phyloP scores from a whole-genome alignment of 1,284 basidiomycete species.

The Naganishia cerealis region DNA sequence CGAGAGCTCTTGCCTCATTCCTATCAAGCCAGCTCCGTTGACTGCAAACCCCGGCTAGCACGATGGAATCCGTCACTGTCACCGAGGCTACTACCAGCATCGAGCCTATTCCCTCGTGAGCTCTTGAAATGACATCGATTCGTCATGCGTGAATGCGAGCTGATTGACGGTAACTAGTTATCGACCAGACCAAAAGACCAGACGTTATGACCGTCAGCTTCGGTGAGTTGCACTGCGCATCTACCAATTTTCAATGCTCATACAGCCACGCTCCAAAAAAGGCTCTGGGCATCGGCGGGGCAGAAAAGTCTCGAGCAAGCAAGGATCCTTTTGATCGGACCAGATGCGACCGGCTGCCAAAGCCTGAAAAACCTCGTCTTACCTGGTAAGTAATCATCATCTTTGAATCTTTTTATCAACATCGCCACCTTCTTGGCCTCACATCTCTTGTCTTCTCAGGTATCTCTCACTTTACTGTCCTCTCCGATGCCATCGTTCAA shows the following conservation, averaged over 20 bases:
- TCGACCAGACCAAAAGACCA: slow-evolving; percentile 77
- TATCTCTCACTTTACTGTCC: slow-evolving; percentile 83
- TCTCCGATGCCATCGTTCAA: slow-evolving; percentile 66
- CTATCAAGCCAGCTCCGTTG: not conserved
- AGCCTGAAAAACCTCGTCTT: slow-evolving; percentile 93
- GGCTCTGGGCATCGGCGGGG: slow-evolving; percentile 91
- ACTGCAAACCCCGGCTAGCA: not conserved
- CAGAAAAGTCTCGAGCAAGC: slow-evolving; percentile 87
- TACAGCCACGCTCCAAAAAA: slow-evolving; percentile 45
- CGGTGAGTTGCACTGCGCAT: slow-evolving; percentile 58
- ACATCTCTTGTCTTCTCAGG: slow-evolving; percentile 50
- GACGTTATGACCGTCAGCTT: slow-evolving; percentile 87
- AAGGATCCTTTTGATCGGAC: slow-evolving; percentile 76
- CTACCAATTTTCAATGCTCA: not conserved
- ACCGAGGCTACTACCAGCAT: slow-evolving; percentile 37
- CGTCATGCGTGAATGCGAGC: slow-evolving; percentile 1
- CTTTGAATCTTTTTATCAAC: not conserved
- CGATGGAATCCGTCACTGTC: slow-evolving; percentile 32
- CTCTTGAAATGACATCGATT: slow-evolving; percentile 4
- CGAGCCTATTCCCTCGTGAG: slow-evolving; percentile 44
- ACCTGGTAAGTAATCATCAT: slow-evolving; percentile 60
- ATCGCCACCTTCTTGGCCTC: not conserved
- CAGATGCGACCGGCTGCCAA: slow-evolving; percentile 75
- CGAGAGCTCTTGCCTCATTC: too few relatives aligned
- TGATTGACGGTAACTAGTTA: slow-evolving; percentile 37